phyloP scores from a whole-genome alignment of 768 basidiomycete species.

The Lentinula edodes region DNA sequence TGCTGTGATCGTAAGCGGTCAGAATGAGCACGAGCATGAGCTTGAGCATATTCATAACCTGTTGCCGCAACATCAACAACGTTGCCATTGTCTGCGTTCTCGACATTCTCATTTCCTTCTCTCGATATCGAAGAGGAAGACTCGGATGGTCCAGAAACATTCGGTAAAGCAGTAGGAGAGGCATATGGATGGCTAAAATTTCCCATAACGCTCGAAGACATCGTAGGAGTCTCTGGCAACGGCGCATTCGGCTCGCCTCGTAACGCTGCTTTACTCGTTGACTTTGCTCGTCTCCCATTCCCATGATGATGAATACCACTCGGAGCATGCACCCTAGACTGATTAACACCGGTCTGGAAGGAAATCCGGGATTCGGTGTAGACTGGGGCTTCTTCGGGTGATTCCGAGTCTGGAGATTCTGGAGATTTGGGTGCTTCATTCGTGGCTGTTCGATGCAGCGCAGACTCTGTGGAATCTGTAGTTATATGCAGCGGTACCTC shows the following conservation, averaged over 20 bases:
- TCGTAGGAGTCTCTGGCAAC: neutral
- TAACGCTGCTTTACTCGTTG: neutral
- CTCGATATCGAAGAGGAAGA: neutral
- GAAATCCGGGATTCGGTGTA: slow-evolving; percentile 1
- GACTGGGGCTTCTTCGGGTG: neutral
- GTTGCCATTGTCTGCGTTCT: neutral
- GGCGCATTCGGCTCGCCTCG: neutral
- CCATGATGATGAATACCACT: neutral
- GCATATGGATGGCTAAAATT: neutral
- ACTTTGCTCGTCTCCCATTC: neutral
- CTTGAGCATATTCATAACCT: neutral
- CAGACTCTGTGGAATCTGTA: neutral
- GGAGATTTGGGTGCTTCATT: neutral
- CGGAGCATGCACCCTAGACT: neutral
- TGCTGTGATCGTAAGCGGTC: neutral
- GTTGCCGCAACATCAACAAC: neutral
- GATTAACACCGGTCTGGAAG: neutral
- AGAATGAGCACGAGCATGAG: neutral
- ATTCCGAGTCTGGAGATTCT: neutral
- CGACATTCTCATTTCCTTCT: neutral
- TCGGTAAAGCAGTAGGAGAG: neutral
- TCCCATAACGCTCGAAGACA: neutral
- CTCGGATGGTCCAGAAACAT: neutral
- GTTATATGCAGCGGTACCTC: neutral
- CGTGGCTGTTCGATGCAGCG: neutral